Evolutionary conservation across 2,329 filamentous ascomycete genomes (phyloP).

Genomic region (Aspergillus sp.): DNA sequence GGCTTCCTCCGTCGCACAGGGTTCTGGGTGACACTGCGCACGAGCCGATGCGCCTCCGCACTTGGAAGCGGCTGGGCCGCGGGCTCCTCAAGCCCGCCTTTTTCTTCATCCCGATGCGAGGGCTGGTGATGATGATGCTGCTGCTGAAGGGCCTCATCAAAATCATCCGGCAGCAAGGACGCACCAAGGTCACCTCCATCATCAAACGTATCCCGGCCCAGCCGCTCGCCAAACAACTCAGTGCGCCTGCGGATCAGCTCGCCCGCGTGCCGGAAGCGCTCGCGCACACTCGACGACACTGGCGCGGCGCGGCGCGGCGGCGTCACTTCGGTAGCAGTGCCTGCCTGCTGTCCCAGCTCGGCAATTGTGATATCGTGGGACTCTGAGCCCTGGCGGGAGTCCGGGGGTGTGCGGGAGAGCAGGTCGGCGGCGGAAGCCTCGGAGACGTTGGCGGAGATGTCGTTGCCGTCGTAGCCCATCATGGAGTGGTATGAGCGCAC

Average conservation of each 20-base stretch:
- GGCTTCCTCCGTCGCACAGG: constrained; percentile 29
- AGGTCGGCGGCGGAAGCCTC: constrained; percentile 3
- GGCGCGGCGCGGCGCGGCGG: constrained; percentile 18
- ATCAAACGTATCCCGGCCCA: constrained; percentile 29
- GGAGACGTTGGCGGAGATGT: constrained; percentile 11
- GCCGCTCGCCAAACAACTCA: constrained; percentile 25
- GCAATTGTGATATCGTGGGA: constrained; percentile 1
- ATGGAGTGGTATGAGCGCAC: constrained; percentile 18
- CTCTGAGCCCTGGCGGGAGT: background rate
- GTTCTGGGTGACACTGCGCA: constrained; percentile 35
- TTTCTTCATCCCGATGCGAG: constrained; percentile 18
- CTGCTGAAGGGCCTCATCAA: constrained; percentile 22
- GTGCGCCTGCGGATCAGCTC: constrained; percentile 32
- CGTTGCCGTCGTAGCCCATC: constrained; percentile 7
- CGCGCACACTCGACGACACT: constrained; percentile 5
- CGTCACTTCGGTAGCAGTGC: background rate
- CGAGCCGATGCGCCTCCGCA: constrained; percentile 39
- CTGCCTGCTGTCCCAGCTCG: background rate
- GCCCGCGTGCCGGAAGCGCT: constrained; percentile 30
- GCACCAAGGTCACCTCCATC: constrained; percentile 32
- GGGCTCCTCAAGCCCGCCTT: constrained; percentile 16
- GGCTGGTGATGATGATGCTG: constrained; percentile 14
- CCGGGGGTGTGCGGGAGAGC: background rate
- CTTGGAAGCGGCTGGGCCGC: constrained; percentile 24
- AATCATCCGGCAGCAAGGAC: constrained; percentile 30